Percentiles rank a stretch among this genome's conserved stretches.
Conservation (phyloP, 352 stramenopile species). For the Globisporangium cystogenes region DNA sequence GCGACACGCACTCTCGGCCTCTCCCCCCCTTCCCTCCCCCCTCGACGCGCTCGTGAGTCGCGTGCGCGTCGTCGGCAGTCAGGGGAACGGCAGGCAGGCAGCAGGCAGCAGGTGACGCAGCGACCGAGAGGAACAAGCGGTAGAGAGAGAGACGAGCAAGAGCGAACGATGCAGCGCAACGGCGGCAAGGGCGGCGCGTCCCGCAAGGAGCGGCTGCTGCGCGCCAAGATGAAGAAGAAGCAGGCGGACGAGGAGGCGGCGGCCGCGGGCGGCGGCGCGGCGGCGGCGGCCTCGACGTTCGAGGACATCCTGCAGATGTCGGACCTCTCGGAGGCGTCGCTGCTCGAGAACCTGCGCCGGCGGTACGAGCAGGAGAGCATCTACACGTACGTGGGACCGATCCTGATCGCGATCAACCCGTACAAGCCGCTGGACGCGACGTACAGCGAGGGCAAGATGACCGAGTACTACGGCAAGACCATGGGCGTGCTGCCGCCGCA, state of each 20-base stretch:
- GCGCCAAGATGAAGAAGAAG: constrained; percentile 87
- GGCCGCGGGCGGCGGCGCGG: constrained; percentile 21
- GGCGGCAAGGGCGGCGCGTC: constrained; percentile 26
- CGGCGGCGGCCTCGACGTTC: constrained; percentile 34
- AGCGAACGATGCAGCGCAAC: constrained; percentile 27
- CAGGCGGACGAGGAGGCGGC: constrained; percentile 59
- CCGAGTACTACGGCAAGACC: constrained; percentile 83
- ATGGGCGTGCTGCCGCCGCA: constrained; percentile 82
- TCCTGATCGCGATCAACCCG: constrained; percentile 91
- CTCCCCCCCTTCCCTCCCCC: too few relatives aligned
- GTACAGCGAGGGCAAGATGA: constrained; percentile 81
- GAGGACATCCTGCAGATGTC: constrained; percentile 90
- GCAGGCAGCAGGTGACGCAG: too few relatives aligned
- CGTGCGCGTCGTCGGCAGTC: not conserved
- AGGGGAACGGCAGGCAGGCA: too few relatives aligned
- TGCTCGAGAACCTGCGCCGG: constrained; percentile 83
- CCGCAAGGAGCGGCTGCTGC: constrained; percentile 81
- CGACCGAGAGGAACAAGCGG: not conserved
- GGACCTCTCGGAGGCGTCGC: constrained; percentile 84
- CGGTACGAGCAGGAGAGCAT: constrained; percentile 92
- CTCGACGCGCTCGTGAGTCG: not conserved
- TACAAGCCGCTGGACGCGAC: constrained; percentile 73
- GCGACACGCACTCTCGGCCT: too few relatives aligned
- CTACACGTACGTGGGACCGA: constrained; percentile 92
- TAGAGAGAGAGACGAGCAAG: not conserved